phyloP scores from a whole-genome alignment of 768 basidiomycete species.

The Rhodotorula babjevae region DNA sequence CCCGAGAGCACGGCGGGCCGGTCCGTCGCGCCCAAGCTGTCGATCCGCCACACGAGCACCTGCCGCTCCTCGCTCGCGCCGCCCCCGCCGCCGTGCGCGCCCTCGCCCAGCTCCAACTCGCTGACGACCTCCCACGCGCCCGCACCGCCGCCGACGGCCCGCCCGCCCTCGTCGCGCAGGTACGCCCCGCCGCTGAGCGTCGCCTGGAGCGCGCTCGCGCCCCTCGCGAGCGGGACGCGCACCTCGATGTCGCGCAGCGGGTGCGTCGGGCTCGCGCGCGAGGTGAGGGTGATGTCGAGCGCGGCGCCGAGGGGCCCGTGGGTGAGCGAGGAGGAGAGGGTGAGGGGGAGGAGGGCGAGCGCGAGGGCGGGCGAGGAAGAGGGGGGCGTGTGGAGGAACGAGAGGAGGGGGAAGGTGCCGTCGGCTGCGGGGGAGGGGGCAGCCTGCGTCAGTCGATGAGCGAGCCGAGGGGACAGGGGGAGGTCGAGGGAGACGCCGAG shows the following conservation, averaged over 20 bases:
- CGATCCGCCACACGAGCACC: conserved; percentile 21
- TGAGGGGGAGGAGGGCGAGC: conserved; percentile 27
- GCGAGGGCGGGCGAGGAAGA: conserved; percentile 15
- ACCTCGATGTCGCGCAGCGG: conserved; percentile 20
- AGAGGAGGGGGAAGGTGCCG: conserved; percentile 23
- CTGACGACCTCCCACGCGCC: conserved; percentile 28
- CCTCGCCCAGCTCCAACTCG: background rate
- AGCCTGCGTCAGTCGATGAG: background rate
- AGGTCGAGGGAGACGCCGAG: background rate
- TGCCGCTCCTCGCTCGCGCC: background rate
- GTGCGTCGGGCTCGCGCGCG: conserved; percentile 1
- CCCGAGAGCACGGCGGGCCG: conserved; percentile 25
- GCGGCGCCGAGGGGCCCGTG: conserved; percentile 24
- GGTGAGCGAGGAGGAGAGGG: conserved; percentile 17
- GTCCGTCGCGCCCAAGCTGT: conserved; percentile 13
- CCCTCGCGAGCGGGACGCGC: conserved; percentile 25
- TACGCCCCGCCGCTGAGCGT: conserved; percentile 3
- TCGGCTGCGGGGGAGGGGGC: conserved; percentile 11
- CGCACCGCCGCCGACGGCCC: conserved; percentile 21
- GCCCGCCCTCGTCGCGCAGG: conserved; percentile 8
- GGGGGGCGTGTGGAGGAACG: conserved; percentile 18
- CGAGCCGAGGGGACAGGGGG: too few species aligned
- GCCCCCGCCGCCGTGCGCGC: background rate
- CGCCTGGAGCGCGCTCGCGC: conserved; percentile 6
- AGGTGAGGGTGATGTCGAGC: conserved; percentile 20